Conservation (phyloP, 495 filamentous ascomycete species). For the Xylaria acuta region DNA sequence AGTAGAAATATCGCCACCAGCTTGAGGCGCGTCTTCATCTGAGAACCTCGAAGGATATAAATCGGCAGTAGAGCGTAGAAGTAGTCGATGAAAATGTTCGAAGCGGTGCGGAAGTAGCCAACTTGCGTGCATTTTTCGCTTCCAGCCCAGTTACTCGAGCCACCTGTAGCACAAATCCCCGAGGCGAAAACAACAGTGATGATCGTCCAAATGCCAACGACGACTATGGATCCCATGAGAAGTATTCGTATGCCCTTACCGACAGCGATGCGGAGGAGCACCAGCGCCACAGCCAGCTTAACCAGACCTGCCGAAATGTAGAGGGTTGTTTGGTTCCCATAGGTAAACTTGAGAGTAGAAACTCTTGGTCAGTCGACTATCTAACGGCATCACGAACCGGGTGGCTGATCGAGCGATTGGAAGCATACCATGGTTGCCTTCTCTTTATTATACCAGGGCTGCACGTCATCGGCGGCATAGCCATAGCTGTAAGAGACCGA, state of each 20-base stretch:
- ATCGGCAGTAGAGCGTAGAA: conserved; percentile 39
- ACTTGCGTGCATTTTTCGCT: conserved; percentile 34
- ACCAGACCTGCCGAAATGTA: conserved; percentile 41
- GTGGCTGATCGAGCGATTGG: background rate
- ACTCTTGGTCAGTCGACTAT: conserved; percentile 16
- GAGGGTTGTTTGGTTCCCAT: conserved; percentile 36
- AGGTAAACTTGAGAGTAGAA: conserved; percentile 30
- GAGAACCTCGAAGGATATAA: conserved; percentile 32
- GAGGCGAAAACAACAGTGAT: conserved; percentile 40
- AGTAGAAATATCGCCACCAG: conserved; percentile 35
- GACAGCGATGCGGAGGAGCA: conserved; percentile 37
- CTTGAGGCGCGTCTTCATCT: conserved; percentile 34
- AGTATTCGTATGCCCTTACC: conserved; percentile 31
- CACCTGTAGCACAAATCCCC: conserved; percentile 37
- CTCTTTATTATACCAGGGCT: conserved; percentile 33
- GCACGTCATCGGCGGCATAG: conserved; percentile 35
- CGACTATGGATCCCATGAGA: conserved; percentile 33
- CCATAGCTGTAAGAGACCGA: conserved; percentile 28
- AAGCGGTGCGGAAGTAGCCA: conserved; percentile 39
- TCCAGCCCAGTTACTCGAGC: conserved; percentile 39
- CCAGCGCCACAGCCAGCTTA: conserved; percentile 39
- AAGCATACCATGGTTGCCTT: conserved; percentile 31
- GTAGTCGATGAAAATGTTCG: conserved; percentile 43
- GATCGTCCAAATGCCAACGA: conserved; percentile 38
- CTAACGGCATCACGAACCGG: background rate